A percentile compares a stretch with the other conserved stretches of the same genome.
phyloP scores from a whole-genome alignment of 495 filamentous ascomycete species.

The Penicillium psychrofluorescens region DNA sequence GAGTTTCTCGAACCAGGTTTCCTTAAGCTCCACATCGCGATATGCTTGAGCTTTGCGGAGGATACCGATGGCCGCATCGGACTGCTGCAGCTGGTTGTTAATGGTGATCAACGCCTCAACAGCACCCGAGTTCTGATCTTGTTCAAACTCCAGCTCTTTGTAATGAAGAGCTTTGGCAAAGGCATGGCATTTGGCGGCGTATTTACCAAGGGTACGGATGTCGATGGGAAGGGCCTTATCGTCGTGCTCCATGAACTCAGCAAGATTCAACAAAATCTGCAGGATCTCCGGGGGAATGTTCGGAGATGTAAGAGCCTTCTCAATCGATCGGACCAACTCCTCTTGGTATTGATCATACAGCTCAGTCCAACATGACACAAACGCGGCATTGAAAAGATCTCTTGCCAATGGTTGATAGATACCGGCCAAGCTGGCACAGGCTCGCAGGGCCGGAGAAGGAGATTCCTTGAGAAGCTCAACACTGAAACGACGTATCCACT shows the following conservation, averaged over 20 bases:
- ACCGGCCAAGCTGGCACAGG: conserved; percentile 84
- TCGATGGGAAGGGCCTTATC: conserved; percentile 98
- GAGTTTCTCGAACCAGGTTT: conserved; percentile 98
- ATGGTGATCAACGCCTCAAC: conserved; percentile 97
- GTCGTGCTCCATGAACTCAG: conserved; percentile 99
- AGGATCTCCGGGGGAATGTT: conserved; percentile 93
- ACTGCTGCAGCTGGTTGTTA: conserved; percentile 97
- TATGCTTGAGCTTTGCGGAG: conserved; percentile 90
- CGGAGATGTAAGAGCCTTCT: conserved; percentile 85
- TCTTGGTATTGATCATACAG: conserved; percentile 93
- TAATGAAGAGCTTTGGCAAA: conserved; percentile 98
- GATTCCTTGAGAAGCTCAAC: conserved; percentile 93
- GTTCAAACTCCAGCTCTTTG: conserved; percentile 96
- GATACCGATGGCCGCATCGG: conserved; percentile 95
- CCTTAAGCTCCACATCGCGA: conserved; percentile 86
- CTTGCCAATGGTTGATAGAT: conserved; percentile 87
- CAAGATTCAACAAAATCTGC: conserved; percentile 89
- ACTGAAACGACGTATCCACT: conserved; percentile 96
- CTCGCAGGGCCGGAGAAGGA: conserved; percentile 86
- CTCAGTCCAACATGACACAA: conserved; percentile 98
- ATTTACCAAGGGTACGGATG: conserved; percentile 83
- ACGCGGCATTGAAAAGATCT: conserved; percentile 95
- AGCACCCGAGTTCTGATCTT: conserved; percentile 91
- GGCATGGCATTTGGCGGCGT: conserved; percentile 91
- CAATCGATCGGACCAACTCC: conserved; percentile 89